Conservation (phyloP, 2,329 filamentous ascomycete species). For the Plenodomus biglobosus region DNA sequence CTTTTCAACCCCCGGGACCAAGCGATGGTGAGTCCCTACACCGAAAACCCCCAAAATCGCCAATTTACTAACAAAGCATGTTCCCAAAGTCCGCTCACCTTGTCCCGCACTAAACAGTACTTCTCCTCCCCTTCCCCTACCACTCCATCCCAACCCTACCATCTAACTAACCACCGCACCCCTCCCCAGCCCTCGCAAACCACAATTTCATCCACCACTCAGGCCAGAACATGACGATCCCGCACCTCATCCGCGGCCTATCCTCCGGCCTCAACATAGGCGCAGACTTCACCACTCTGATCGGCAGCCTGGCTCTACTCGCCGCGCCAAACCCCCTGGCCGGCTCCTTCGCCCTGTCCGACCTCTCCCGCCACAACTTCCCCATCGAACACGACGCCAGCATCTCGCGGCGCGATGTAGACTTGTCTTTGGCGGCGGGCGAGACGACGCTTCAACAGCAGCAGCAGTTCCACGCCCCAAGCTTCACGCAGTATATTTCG, state of each 20-base stretch:
- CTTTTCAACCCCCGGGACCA: conserved; percentile 9
- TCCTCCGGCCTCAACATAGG: conserved; percentile 20
- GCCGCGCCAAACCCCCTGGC: conserved; percentile 15
- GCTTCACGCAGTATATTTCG: conserved; percentile 15
- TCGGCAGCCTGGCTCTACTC: conserved; percentile 16
- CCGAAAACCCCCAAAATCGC: not conserved
- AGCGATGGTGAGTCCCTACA: conserved; percentile 14
- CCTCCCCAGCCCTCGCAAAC: conserved; percentile 22
- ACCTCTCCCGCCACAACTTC: conserved; percentile 20
- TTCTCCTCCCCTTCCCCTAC: too few relatives aligned
- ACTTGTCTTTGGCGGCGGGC: conserved; percentile 9
- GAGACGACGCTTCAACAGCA: too few relatives aligned
- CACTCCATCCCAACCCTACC: too few relatives aligned
- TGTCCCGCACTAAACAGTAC: conserved; percentile 20
- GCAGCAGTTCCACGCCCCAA: conserved; percentile 7
- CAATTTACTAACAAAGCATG: too few relatives aligned
- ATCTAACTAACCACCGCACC: too few relatives aligned
- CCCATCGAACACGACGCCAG: conserved; percentile 25
- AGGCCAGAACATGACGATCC: conserved; percentile 18
- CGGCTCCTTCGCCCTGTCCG: conserved; percentile 20
- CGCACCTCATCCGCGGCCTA: conserved; percentile 17
- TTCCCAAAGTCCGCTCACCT: conserved; percentile 14
- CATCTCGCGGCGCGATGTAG: conserved; percentile 20
- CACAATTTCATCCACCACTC: conserved; percentile 20
- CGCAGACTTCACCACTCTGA: conserved; percentile 16